Evolutionary conservation across 2,329 filamentous ascomycete species (phyloP).

Genomic region (Cryphonectria parasitica): DNA sequence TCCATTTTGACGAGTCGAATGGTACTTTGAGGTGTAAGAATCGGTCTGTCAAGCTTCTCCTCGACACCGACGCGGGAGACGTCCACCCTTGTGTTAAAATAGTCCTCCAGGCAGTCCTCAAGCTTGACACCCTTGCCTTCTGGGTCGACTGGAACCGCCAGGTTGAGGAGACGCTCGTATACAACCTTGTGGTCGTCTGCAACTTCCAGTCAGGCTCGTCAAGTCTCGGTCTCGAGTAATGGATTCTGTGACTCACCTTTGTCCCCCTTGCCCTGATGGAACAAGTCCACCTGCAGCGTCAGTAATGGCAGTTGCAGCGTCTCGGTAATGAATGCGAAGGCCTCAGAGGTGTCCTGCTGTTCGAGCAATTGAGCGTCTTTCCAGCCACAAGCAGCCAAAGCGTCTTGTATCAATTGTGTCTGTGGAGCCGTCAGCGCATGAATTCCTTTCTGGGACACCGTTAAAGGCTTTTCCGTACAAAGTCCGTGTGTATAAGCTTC

Average conservation of each 20-base stretch:
- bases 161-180: constrained; percentile 86
- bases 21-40: constrained; percentile 37
- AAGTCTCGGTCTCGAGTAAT: not conserved
- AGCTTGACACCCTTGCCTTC: constrained; percentile 74
- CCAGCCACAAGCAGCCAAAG: constrained; percentile 87
- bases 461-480: constrained; percentile 59
- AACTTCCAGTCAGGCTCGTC: not conserved
- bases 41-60: constrained; percentile 44
- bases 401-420: constrained; percentile 82
- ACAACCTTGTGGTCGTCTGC: constrained; percentile 93
- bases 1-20: constrained; percentile 40
- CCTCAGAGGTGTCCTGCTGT: constrained; percentile 95
- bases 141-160: constrained; percentile 81
- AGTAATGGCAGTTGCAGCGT: constrained; percentile 85
- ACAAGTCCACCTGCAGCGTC: constrained; percentile 91
- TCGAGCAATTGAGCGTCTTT: constrained; percentile 73
- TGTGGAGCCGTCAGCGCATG: constrained; percentile 44
- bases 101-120: constrained; percentile 89
- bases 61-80: constrained; percentile 74
- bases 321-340: constrained; percentile 92
- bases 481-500: constrained; percentile 80
- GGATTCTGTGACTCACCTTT: constrained; percentile 7
- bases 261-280: constrained; percentile 80
- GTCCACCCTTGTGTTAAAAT: constrained; percentile 93
- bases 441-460: not conserved